Conservation (phyloP, 2,329 filamentous ascomycete genomes). For the Dryadomyces sulphureus region DNA sequence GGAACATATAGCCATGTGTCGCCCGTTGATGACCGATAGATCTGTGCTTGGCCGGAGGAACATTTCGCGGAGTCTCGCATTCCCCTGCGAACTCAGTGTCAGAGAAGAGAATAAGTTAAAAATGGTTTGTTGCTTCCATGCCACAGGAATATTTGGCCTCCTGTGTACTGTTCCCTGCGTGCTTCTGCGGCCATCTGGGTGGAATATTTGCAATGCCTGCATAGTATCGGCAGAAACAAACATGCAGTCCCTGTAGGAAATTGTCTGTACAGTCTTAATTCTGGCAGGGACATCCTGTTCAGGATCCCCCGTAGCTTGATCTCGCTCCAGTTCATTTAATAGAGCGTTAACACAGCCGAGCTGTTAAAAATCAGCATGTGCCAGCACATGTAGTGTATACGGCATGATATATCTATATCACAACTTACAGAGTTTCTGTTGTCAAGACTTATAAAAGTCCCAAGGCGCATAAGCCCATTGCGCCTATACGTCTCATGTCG, state of each 20-base stretch:
- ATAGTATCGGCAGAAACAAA: conserved; percentile 73
- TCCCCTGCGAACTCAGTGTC: conserved; percentile 68
- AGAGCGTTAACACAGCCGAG: conserved; percentile 81
- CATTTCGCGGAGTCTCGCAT: conserved; percentile 54
- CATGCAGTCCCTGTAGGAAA: conserved; percentile 52
- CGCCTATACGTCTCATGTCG: conserved; percentile 36
- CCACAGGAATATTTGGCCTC: conserved; percentile 39
- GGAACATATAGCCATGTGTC: conserved; percentile 53
- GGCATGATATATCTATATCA: not conserved
- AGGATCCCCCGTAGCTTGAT: conserved; percentile 40
- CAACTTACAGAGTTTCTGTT: conserved; percentile 49
- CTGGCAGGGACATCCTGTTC: conserved; percentile 40
- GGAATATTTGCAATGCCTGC: conserved; percentile 69
- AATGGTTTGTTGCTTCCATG: conserved; percentile 70
- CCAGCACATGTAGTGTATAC: not conserved
- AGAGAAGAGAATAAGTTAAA: conserved; percentile 70
- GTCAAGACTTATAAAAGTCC: conserved; percentile 58
- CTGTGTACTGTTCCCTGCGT: conserved; percentile 48
- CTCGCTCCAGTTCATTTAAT: conserved; percentile 53
- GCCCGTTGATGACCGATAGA: conserved; percentile 49
- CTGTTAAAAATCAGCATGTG: conserved; percentile 15
- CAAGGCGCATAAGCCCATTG: conserved; percentile 52
- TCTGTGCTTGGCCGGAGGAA: conserved; percentile 70
- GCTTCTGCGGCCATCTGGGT: conserved; percentile 70
- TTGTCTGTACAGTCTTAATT: conserved; percentile 56